These are phyloP conservation scores for Mortierella sp. DNA, from an alignment of 371 early-diverging fungal species.

Conservation along the genomic window DNA sequence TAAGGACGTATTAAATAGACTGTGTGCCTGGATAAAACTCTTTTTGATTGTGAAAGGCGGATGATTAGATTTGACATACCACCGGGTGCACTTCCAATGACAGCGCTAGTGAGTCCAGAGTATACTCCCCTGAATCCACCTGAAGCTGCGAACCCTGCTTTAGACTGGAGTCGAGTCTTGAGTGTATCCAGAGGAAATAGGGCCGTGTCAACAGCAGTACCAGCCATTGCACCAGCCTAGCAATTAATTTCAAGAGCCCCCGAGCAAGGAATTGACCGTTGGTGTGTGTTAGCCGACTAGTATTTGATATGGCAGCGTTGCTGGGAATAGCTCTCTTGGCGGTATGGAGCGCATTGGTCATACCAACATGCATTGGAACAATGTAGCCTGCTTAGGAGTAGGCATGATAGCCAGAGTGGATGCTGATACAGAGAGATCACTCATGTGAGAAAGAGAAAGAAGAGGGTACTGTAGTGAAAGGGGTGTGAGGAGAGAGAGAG, in stretches of 20 bases:
- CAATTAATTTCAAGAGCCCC: neutral
- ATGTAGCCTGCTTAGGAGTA: conserved; percentile 29
- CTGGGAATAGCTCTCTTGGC: neutral
- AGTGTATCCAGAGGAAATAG: conserved; percentile 95
- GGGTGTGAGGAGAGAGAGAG: conserved; percentile 2
- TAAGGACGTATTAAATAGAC: neutral
- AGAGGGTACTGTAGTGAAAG: no score
- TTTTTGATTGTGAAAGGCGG: neutral
- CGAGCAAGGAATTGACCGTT: neutral
- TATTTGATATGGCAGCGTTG: neutral
- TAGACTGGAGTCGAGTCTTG: conserved; percentile 92
- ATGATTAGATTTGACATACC: conserved; percentile 62
- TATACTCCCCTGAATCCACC: conserved; percentile 96
- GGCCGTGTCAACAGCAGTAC: conserved; percentile 88
- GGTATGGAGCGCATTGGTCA: conserved; percentile 4
- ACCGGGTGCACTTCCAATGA: conserved; percentile 94
- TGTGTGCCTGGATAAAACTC: neutral
- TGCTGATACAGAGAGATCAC: conserved; percentile 45
- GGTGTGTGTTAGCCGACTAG: neutral
- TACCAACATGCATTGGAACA: conserved; percentile 55
- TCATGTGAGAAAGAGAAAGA: conserved; percentile 24
- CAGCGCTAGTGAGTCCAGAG: conserved; percentile 91
- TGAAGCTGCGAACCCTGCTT: conserved; percentile 86
- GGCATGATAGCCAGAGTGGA: conserved; percentile 37
- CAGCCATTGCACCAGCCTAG: conserved; percentile 86